phyloP scores from a whole-genome alignment of 345 rosid genomes.

The Gossypium longicalyx region DNA sequence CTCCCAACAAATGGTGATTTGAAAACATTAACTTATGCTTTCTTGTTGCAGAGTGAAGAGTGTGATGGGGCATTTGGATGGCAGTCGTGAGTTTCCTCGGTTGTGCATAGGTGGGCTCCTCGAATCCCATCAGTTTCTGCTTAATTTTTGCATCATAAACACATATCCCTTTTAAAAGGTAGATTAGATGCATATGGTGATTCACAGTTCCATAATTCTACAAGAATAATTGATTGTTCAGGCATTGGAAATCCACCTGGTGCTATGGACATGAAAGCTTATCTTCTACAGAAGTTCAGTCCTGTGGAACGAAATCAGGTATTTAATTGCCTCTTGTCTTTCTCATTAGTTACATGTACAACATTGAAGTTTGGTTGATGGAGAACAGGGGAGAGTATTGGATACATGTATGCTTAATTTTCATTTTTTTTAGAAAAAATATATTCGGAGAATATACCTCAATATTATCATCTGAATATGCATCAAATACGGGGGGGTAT shows the following conservation, averaged over 20 bases:
- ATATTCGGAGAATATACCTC: no score
- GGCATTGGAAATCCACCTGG: slow-evolving; percentile 95
- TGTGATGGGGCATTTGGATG: slow-evolving; percentile 70
- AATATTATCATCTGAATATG: background rate
- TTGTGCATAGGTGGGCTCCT: slow-evolving; percentile 56
- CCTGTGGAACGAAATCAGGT: slow-evolving; percentile 58
- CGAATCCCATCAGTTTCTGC: background rate
- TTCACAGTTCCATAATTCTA: background rate
- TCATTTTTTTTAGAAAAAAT: no score
- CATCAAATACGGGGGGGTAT: background rate
- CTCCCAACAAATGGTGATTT: background rate
- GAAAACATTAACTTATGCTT: background rate
- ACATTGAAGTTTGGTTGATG: background rate
- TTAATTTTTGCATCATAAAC: background rate
- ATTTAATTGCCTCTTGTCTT: background rate
- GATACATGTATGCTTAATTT: no score
- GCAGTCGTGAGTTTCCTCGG: slow-evolving; percentile 68
- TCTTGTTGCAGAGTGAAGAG: slow-evolving; percentile 61
- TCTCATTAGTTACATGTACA: background rate
- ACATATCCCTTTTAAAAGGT: background rate
- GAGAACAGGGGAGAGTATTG: no score
- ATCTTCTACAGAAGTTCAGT: slow-evolving; percentile 81
- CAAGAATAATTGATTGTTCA: slow-evolving; percentile 19
- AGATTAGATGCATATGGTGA: background rate
- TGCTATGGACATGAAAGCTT: slow-evolving; percentile 88